A percentile compares a stretch with the other conserved stretches of the same genome.
Conservation (phyloP, 1,284 basidiomycete species). For the Cronartium quercuum region DNA sequence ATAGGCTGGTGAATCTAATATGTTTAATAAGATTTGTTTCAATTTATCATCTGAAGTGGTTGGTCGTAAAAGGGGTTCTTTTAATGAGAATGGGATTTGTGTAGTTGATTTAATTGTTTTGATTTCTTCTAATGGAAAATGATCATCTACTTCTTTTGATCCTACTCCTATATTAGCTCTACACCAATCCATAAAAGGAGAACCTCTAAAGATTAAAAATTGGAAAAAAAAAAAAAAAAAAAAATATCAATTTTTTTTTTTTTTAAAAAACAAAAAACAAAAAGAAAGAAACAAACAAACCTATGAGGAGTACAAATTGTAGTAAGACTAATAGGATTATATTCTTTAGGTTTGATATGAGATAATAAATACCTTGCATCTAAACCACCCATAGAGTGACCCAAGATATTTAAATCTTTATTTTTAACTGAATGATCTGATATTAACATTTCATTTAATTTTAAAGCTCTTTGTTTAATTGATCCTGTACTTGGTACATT, state of each 20-base stretch:
- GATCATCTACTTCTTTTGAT: neutral
- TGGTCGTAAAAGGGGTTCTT: slow-evolving; percentile 16
- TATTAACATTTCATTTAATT: slow-evolving; percentile 68
- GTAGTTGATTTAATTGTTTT: neutral
- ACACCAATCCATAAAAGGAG: slow-evolving; percentile 38
- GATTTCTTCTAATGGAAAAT: neutral
- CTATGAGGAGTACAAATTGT: slow-evolving; percentile 93
- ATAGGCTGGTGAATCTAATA: slow-evolving; percentile 95
- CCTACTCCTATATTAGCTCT: slow-evolving; percentile 38
- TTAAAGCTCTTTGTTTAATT: slow-evolving; percentile 72
- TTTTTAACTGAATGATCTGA: slow-evolving; percentile 58
- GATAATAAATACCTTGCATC: slow-evolving; percentile 87
- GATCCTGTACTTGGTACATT: slow-evolving; percentile 91
- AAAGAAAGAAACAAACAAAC: slow-evolving; percentile 61
- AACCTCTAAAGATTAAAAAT: slow-evolving; percentile 11
- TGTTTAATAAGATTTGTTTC: slow-evolving; percentile 81
- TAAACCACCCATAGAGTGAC: slow-evolving; percentile 96
- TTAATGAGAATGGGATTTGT: slow-evolving; percentile 27
- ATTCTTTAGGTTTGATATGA: slow-evolving; percentile 72
- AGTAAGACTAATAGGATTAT: slow-evolving; percentile 79
- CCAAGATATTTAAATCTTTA: slow-evolving; percentile 80
- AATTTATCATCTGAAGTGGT: slow-evolving; percentile 59
- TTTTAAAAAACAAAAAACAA: neutral
- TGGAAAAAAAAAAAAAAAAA: neutral
- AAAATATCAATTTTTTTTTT: neutral